Conservation (phyloP, 164 flowering plant genomes). For the Vitis labrusca region DNA sequence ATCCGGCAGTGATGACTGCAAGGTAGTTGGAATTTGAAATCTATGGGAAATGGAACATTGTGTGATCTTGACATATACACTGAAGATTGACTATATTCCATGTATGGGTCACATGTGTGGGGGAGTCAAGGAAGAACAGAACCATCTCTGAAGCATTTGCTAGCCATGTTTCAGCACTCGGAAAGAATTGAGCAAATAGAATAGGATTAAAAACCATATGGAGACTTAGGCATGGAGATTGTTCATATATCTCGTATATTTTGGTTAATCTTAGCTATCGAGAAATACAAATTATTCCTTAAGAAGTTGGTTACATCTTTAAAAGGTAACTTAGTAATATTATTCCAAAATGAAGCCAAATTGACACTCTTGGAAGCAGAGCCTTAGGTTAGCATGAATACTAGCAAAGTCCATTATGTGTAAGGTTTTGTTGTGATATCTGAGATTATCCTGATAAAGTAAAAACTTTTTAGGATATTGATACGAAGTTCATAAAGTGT, state of each 20-base stretch:
- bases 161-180: neutral
- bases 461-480: no score
- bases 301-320: neutral
- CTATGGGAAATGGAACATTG: neutral
- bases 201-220: no score
- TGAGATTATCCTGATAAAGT: no score
- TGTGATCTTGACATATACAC: neutral
- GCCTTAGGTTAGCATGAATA: no score
- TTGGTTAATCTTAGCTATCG: no score
- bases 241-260: no score
- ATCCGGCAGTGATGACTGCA: constrained; percentile 50
- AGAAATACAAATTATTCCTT: no score
- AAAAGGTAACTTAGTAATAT: neutral
- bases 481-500: no score
- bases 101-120: neutral
- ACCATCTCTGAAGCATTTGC: neutral
- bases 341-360: neutral
- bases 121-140: neutral
- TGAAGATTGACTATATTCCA: neutral
- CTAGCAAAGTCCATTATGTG: no score
- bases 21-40: constrained; percentile 41
- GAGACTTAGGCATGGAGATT: no score
- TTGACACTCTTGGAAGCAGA: neutral
- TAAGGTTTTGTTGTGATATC: no score
- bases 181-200: constrained; percentile 1